Evolutionary conservation across 2,329 filamentous ascomycete genomes (phyloP).

Genomic region (Cladophialophora bantiana): DNA sequence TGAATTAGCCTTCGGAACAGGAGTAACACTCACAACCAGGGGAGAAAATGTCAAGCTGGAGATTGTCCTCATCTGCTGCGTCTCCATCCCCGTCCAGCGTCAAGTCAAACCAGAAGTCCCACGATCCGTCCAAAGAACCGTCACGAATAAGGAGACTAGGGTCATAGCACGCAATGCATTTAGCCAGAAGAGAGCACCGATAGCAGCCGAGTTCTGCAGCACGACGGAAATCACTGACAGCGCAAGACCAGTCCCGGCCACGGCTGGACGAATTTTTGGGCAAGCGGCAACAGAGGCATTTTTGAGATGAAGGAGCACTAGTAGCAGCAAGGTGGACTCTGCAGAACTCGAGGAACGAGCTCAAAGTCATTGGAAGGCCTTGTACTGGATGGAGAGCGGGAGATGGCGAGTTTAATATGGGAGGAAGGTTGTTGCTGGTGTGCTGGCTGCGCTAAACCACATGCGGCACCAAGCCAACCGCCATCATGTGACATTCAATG

Average conservation of each 20-base stretch:
- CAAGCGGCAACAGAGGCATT: neutral
- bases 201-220: neutral
- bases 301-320: neutral
- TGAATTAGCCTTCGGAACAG: neutral
- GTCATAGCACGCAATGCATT: slow-evolving; percentile 1
- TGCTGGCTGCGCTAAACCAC: neutral
- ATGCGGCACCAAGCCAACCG: neutral
- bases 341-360: neutral
- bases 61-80: neutral
- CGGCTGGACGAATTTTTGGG: neutral
- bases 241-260: neutral
- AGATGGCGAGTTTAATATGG: neutral
- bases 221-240: neutral
- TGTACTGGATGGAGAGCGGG: neutral
- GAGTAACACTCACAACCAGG: neutral
- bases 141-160: neutral
- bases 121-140: neutral
- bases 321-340: neutral
- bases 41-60: neutral
- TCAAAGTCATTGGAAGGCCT: neutral
- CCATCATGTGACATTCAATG: neutral
- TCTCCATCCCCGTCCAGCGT: neutral
- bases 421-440: neutral
- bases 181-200: neutral
- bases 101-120: neutral